Evolutionary conservation across 1,284 basidiomycete species (phyloP).

Genomic region (Leccinum brunneo-olivaceum): DNA sequence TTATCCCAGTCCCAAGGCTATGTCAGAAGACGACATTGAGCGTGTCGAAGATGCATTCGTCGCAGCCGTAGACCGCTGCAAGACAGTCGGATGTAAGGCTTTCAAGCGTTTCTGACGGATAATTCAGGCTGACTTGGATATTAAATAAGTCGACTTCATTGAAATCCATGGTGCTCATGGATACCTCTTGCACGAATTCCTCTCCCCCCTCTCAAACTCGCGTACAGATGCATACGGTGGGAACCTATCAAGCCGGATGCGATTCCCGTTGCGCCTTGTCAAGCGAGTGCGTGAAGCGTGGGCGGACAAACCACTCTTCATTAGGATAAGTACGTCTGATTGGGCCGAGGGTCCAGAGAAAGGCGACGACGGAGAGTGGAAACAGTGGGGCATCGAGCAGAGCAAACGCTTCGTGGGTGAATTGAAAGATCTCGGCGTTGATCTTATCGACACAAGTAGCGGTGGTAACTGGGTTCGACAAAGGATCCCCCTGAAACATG

Average conservation of each 20-base stretch:
- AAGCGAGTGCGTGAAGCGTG: conserved; percentile 50
- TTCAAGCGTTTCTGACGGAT: background rate
- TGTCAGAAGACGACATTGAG: conserved; percentile 51
- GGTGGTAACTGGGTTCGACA: conserved; percentile 65
- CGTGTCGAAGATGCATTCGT: conserved; percentile 61
- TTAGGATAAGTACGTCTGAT: conserved; percentile 69
- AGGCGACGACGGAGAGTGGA: conserved; percentile 50
- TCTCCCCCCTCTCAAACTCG: conserved; percentile 66
- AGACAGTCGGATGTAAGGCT: conserved; percentile 55
- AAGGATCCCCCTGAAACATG: conserved; percentile 51
- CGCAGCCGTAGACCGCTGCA: conserved; percentile 55
- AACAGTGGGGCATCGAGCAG: conserved; percentile 75
- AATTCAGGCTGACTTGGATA: conserved; percentile 1
- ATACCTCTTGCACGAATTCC: conserved; percentile 57
- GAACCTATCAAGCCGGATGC: conserved; percentile 63
- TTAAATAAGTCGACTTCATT: conserved; percentile 70
- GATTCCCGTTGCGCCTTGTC: conserved; percentile 58
- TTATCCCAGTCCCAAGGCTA: conserved; percentile 46
- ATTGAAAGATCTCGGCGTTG: conserved; percentile 58
- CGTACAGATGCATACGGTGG: conserved; percentile 74
- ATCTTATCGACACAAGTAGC: conserved; percentile 65
- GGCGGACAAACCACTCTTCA: conserved; percentile 64
- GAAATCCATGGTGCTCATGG: conserved; percentile 74
- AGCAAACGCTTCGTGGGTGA: conserved; percentile 53
- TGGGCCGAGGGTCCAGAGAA: conserved; percentile 72